phyloP scores from a whole-genome alignment of 2,329 filamentous ascomycete genomes.

The Apiospora aurea region DNA sequence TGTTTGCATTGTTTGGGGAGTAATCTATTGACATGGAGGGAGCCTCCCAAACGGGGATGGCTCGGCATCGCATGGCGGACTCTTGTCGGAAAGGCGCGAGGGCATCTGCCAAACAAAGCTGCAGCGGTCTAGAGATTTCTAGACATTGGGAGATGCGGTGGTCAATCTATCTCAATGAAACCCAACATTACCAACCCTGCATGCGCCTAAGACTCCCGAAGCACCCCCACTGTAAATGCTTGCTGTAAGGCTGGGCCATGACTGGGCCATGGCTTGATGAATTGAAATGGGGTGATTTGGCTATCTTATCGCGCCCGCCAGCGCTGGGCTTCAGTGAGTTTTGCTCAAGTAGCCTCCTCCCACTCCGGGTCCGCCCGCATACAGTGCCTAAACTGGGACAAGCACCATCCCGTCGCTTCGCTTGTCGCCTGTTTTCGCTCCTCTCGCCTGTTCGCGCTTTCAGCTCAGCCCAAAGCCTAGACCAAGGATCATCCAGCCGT shows the following conservation, averaged over 20 bases:
- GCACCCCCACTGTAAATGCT: background rate
- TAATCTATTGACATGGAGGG: background rate
- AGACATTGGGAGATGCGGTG: background rate
- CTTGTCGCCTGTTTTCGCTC: background rate
- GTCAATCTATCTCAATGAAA: background rate
- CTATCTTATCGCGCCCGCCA: background rate
- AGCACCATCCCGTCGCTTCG: background rate
- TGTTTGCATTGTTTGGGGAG: background rate
- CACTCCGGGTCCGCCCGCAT: conserved; percentile 13
- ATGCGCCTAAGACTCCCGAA: conserved; percentile 11
- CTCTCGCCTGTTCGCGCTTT: conserved; percentile 8
- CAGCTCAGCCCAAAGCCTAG: conserved; percentile 16
- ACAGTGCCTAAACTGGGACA: background rate
- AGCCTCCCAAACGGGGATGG: conserved; percentile 9
- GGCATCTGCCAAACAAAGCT: background rate
- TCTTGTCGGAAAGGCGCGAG: background rate
- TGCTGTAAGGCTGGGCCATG: conserved; percentile 3
- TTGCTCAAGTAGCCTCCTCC: background rate
- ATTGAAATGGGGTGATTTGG: background rate
- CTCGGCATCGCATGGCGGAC: background rate
- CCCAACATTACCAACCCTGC: background rate
- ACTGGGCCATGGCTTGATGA: background rate
- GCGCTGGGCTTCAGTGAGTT: too few relatives aligned
- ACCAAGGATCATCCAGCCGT: background rate
- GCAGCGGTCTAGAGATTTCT: conserved; percentile 9